phyloP scores from a whole-genome alignment of 441 rosid species.

The Sinapis alba region DNA sequence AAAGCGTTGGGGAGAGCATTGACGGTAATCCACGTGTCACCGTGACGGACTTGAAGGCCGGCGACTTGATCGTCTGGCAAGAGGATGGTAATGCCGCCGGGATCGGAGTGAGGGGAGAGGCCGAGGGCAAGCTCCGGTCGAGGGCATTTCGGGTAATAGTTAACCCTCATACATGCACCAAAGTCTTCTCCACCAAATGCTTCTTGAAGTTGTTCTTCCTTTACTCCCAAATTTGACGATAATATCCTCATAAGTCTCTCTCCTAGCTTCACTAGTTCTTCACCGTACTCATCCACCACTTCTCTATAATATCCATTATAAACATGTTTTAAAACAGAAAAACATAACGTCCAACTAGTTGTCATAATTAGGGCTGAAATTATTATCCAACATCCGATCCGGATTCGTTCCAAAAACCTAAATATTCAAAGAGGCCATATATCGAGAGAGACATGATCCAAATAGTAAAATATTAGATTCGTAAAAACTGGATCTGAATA shows the following conservation, averaged over 20 bases:
- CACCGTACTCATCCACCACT: conserved; percentile 69
- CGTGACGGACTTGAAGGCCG: conserved; percentile 70
- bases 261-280: conserved; percentile 58
- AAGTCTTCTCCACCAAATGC: conserved; percentile 70
- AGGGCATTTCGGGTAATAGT: conserved; percentile 80
- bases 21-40: conserved; percentile 65
- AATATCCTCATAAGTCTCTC: conserved; percentile 60
- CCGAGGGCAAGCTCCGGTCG: conserved; percentile 84
- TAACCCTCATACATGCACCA: conserved; percentile 73
- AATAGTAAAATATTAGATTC: too few relatives aligned
- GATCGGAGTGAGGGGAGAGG: conserved; percentile 84
- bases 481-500: too few relatives aligned
- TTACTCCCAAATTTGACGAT: conserved; percentile 67
- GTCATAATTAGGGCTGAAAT: too few relatives aligned
- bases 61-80: conserved; percentile 68
- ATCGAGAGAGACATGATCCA: too few relatives aligned
- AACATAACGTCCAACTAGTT: neutral
- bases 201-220: conserved; percentile 55
- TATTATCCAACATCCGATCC: too few relatives aligned
- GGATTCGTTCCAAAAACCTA: too few relatives aligned
- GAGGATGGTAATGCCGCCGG: conserved; percentile 84
- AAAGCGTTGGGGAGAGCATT: conserved; percentile 70
- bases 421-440: too few relatives aligned
- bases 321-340: neutral
- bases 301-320: conserved; percentile 47